Conservation (phyloP, 768 basidiomycete species). For the Candolleomyces efflorescens region DNA sequence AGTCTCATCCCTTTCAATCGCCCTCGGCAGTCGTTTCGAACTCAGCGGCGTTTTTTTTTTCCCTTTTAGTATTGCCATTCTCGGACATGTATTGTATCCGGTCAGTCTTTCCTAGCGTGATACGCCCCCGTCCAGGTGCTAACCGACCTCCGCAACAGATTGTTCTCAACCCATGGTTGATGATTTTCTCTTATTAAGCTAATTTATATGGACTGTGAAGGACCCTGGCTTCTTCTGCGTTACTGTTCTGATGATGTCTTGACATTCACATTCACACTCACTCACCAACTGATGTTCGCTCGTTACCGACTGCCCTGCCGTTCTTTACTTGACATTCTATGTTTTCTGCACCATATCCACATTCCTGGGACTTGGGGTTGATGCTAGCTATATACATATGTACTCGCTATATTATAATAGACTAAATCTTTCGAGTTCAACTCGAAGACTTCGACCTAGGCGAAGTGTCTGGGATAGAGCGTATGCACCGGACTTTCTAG, state of each 20-base stretch:
- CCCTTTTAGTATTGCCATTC: conserved; percentile 49
- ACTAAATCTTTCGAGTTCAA: neutral
- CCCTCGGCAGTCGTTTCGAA: neutral
- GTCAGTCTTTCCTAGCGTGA: conserved; percentile 35
- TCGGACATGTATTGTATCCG: conserved; percentile 71
- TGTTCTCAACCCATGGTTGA: conserved; percentile 83
- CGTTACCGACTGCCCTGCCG: too few species aligned
- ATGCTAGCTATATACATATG: too few species aligned
- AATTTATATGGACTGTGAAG: neutral
- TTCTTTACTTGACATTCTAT: too few species aligned
- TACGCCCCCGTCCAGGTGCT: neutral
- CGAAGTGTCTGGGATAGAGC: neutral
- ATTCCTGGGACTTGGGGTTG: too few species aligned
- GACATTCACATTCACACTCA: too few species aligned
- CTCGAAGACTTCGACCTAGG: neutral
- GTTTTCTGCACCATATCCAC: too few species aligned
- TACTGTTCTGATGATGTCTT: too few species aligned
- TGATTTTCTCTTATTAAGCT: conserved; percentile 68
- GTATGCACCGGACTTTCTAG: too few species aligned
- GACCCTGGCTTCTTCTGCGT: neutral
- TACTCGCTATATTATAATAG: too few species aligned
- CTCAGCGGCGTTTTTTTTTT: conserved; percentile 3
- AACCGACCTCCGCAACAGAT: conserved; percentile 37
- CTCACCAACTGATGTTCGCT: too few species aligned
- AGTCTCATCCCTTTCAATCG: conserved; percentile 20